Evolutionary conservation across 768 basidiomycete genomes (phyloP).

Genomic region (Leccinum arenicola): DNA sequence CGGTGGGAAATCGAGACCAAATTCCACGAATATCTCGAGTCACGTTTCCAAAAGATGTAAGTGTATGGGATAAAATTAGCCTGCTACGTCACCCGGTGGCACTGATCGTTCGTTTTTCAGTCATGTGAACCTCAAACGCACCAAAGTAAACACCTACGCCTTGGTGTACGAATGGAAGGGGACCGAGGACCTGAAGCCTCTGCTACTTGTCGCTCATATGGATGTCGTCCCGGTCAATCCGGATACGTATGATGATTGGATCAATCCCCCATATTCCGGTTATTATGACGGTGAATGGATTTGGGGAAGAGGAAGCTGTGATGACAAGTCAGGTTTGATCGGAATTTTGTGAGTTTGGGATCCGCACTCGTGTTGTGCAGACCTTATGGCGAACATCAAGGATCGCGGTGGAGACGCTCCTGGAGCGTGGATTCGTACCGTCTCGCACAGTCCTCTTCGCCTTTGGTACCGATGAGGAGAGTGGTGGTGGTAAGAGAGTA

Average conservation of each 20-base stretch:
- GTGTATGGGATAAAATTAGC: constrained; percentile 8
- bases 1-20: constrained; percentile 35
- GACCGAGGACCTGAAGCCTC: too few species aligned
- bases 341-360: constrained; percentile 30
- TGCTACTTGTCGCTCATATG: too few species aligned
- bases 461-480: constrained; percentile 47
- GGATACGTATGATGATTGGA: constrained; percentile 36
- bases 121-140: too few species aligned
- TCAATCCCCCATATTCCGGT: constrained; percentile 49
- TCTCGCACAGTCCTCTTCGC: constrained; percentile 33
- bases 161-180: too few species aligned
- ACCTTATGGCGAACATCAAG: constrained; percentile 10
- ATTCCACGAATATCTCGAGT: constrained; percentile 26
- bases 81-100: background rate
- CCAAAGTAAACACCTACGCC: too few species aligned
- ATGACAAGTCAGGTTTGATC: constrained; percentile 41
- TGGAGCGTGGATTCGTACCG: constrained; percentile 30
- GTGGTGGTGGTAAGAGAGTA: constrained; percentile 37
- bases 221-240: too few species aligned
- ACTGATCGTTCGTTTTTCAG: background rate
- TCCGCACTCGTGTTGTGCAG: background rate
- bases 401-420: constrained; percentile 25
- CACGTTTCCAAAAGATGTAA: constrained; percentile 62
- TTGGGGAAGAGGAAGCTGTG: constrained; percentile 47
- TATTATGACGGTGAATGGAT: constrained; percentile 43